Conservation (phyloP, 345 rosid genomes). For the Stellera chamaejasme region DNA sequence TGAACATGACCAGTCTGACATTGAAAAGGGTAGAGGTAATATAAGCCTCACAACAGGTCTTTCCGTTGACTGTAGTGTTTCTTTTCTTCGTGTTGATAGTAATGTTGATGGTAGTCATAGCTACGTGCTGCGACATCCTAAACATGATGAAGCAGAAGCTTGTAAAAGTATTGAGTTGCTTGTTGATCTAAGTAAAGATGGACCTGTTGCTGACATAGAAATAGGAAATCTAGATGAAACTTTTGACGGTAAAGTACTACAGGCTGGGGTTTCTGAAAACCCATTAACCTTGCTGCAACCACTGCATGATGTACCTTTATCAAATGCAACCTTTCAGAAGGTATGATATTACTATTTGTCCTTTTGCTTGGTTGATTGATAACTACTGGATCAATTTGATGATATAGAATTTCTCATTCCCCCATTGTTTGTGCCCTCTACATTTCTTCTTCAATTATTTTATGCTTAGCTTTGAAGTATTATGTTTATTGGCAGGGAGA, state of each 20-base stretch:
- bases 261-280: slow-evolving; percentile 17
- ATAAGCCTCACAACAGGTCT: slow-evolving; percentile 10
- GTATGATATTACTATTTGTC: slow-evolving; percentile 12
- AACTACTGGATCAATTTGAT: no score
- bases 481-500: slow-evolving; percentile 34
- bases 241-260: slow-evolving; percentile 15
- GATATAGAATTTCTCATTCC: not conserved
- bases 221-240: slow-evolving; percentile 11
- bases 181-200: slow-evolving; percentile 16
- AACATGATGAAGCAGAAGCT: slow-evolving; percentile 13
- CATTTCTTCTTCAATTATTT: no score
- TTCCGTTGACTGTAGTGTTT: slow-evolving; percentile 4
- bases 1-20: slow-evolving; percentile 15
- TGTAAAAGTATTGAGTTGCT: slow-evolving; percentile 16
- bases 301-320: slow-evolving; percentile 6
- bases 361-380: not conserved
- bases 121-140: slow-evolving; percentile 4
- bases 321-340: slow-evolving; percentile 15
- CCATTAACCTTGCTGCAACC: slow-evolving; percentile 17
- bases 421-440: no score
- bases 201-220: slow-evolving; percentile 7
- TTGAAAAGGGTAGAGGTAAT: slow-evolving; percentile 23
- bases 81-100: slow-evolving; percentile 9
- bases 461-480: not conserved
- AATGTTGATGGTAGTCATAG: slow-evolving; percentile 8